Evolutionary conservation across 2,329 filamentous ascomycete species (phyloP).

Genomic region (Verticillium tricorpus): DNA sequence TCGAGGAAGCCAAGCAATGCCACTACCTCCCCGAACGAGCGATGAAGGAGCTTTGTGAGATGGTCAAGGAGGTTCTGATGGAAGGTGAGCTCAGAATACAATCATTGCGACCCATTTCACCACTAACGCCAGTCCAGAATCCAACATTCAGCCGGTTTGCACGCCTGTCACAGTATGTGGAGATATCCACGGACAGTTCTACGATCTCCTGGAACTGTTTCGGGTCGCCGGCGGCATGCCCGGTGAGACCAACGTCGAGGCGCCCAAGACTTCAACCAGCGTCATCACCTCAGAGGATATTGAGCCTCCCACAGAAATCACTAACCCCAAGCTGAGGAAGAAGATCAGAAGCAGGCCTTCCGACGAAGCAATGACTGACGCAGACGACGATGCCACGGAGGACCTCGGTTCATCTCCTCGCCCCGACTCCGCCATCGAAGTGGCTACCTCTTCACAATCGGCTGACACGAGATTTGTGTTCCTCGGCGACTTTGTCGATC

Average conservation of each 20-base stretch:
- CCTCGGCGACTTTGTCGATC: constrained; percentile 90
- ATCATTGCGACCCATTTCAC: constrained; percentile 4
- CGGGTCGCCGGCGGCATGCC: constrained; percentile 96
- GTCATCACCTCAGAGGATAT: constrained; percentile 88
- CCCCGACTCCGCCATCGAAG: constrained; percentile 26
- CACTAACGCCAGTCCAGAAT: constrained; percentile 55
- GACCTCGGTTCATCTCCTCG: constrained; percentile 29
- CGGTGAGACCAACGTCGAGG: constrained; percentile 67
- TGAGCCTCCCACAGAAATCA: constrained; percentile 85
- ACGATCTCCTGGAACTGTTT: constrained; percentile 95
- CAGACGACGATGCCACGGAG: constrained; percentile 44
- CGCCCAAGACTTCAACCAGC: constrained; percentile 63
- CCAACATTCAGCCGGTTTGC: constrained; percentile 96
- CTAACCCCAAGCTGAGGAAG: constrained; percentile 78
- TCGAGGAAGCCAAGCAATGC: constrained; percentile 93
- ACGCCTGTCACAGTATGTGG: constrained; percentile 96
- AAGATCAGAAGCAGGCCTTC: constrained; percentile 62
- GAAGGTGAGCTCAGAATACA: constrained; percentile 60
- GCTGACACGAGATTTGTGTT: constrained; percentile 56
- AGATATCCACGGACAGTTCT: constrained; percentile 98
- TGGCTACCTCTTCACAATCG: constrained; percentile 36
- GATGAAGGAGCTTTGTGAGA: constrained; percentile 99
- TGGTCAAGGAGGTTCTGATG: constrained; percentile 98
- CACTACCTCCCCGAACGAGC: constrained; percentile 93
- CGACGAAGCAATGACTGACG: constrained; percentile 25